Conservation (phyloP, 2,329 filamentous ascomycete genomes). For the Bisporella sp. region DNA sequence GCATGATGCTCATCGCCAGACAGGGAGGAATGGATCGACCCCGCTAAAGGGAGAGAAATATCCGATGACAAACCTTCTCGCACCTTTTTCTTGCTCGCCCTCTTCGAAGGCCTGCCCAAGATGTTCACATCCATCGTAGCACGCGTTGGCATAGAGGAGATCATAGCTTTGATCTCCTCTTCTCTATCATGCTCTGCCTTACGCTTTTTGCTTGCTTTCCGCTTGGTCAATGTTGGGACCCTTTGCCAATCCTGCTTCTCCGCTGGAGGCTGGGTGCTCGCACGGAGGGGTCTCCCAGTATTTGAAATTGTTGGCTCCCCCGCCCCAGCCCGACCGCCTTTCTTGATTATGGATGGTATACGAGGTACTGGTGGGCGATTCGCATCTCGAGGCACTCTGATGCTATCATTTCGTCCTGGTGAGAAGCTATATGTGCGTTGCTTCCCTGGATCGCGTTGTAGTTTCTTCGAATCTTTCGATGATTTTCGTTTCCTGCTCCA, state of each 20-base stretch:
- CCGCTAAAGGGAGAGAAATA: slow-evolving; percentile 65
- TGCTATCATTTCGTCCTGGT: slow-evolving; percentile 48
- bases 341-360: slow-evolving; percentile 17
- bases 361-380: slow-evolving; percentile 24
- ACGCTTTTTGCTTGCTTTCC: slow-evolving; percentile 71
- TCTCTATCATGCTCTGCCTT: slow-evolving; percentile 72
- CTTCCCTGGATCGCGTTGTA: slow-evolving; percentile 38
- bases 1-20: slow-evolving; percentile 65
- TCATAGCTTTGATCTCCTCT: slow-evolving; percentile 84
- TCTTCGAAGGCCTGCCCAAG: slow-evolving; percentile 51
- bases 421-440: slow-evolving; percentile 55
- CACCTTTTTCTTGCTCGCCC: slow-evolving; percentile 55
- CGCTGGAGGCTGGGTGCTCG: slow-evolving; percentile 18
- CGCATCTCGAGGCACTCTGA: slow-evolving; percentile 32
- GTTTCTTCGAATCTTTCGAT: slow-evolving; percentile 28
- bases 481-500: slow-evolving; percentile 20
- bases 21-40: slow-evolving; percentile 70
- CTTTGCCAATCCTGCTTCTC: slow-evolving; percentile 32
- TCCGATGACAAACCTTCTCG: slow-evolving; percentile 49
- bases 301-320: slow-evolving; percentile 5
- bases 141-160: slow-evolving; percentile 57
- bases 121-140: slow-evolving; percentile 52
- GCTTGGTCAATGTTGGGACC: slow-evolving; percentile 54
- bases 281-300: slow-evolving; percentile 10
- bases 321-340: slow-evolving; percentile 16